These are phyloP conservation scores for Rhizopus delemar DNA, from an alignment of 371 early-diverging fungal species.

Conservation along the genomic window DNA sequence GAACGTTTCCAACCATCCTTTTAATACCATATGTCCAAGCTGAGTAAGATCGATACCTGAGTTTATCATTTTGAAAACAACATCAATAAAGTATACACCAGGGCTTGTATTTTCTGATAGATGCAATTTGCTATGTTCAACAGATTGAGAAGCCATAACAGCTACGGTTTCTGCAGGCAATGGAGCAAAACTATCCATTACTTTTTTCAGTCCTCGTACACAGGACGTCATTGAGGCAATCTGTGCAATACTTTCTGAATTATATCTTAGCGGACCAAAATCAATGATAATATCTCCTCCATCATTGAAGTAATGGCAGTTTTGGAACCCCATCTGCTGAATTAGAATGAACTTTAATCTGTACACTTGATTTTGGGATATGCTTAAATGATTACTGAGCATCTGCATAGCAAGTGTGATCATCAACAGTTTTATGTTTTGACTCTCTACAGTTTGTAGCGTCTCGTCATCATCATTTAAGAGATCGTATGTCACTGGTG, in stretches of 20 bases:
- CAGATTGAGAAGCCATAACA: conserved; percentile 34
- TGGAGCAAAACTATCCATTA: conserved; percentile 56
- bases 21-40: conserved; percentile 51
- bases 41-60: conserved; percentile 46
- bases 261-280: conserved; percentile 41
- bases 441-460: conserved; percentile 19
- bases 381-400: conserved; percentile 48
- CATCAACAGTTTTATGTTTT: conserved; percentile 47
- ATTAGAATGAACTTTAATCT: conserved; percentile 47
- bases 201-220: conserved; percentile 48
- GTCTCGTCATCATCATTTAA: neutral
- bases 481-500: neutral
- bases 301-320: conserved; percentile 37
- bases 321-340: conserved; percentile 43
- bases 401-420: conserved; percentile 53
- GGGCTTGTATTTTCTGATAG: conserved; percentile 50
- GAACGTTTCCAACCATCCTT: conserved; percentile 59
- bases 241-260: conserved; percentile 37
- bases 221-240: conserved; percentile 39
- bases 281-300: conserved; percentile 37
- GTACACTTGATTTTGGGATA: conserved; percentile 38
- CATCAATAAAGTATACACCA: conserved; percentile 50
- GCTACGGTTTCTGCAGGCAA: conserved; percentile 47
- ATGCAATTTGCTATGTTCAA: conserved; percentile 37
- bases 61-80: conserved; percentile 50